Percentiles rank a stretch among this genome's conserved stretches.
Conservation (phyloP, 306 rosid genomes). For the Gastrolobium bilobum region DNA sequence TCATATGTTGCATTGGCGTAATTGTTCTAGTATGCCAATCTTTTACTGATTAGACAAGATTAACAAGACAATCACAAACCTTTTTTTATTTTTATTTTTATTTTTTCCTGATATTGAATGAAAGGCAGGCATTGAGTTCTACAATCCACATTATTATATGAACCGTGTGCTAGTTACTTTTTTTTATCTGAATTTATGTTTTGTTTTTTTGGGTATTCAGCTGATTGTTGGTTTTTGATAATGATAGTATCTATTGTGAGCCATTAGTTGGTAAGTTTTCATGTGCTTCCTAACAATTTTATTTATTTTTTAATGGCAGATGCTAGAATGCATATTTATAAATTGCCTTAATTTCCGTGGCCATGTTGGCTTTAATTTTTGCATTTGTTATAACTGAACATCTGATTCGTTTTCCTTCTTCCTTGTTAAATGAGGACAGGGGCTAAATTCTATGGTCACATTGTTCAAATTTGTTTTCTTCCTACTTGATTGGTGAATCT, state of each 20-base stretch:
- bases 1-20: slow-evolving; percentile 22
- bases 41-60: slow-evolving; percentile 8
- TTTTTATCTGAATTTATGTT: not conserved
- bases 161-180: not conserved
- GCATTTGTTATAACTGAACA: too few relatives aligned
- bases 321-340: too few relatives aligned
- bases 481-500: not conserved
- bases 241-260: not conserved
- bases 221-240: not conserved
- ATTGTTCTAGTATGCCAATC: not conserved
- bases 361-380: too few relatives aligned
- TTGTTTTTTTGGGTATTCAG: not conserved
- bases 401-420: too few relatives aligned
- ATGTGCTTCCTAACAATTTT: not conserved
- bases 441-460: not conserved
- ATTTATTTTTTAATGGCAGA: not conserved
- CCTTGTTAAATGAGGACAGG: too few relatives aligned
- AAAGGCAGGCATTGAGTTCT: slow-evolving; percentile 15
- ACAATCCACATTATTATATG: not conserved
- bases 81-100: too few relatives aligned
- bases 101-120: slow-evolving; percentile 25
- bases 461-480: not conserved
- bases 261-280: not conserved
- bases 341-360: too few relatives aligned
- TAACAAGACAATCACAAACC: not conserved